phyloP scores from a whole-genome alignment of 2,329 filamentous ascomycete species.

The Hysterium pulicare region DNA sequence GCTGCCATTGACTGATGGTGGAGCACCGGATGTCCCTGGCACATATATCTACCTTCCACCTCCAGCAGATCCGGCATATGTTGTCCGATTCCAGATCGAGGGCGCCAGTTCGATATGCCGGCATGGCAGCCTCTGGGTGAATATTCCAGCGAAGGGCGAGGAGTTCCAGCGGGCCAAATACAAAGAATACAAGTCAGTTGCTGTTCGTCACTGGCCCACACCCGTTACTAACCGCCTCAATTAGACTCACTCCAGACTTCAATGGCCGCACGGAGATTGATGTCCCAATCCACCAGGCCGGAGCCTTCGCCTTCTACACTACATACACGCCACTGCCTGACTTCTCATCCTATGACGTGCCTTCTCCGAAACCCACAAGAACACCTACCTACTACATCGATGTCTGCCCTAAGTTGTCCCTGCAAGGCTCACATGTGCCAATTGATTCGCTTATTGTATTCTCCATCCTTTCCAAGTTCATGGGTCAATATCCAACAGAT shows the following conservation, averaged over 20 bases:
- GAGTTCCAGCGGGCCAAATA: conserved; percentile 77
- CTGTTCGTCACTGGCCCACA: conserved; percentile 1
- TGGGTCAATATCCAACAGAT: conserved; percentile 85
- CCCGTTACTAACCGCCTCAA: conserved; percentile 10
- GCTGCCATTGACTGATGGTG: conserved; percentile 86
- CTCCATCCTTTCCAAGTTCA: conserved; percentile 95
- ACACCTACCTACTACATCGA: conserved; percentile 89
- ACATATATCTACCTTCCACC: conserved; percentile 90
- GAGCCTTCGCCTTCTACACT: conserved; percentile 91
- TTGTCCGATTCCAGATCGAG: conserved; percentile 84
- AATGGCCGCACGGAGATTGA: conserved; percentile 88
- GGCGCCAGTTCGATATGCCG: conserved; percentile 94
- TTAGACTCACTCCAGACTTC: conserved; percentile 84
- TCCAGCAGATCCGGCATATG: conserved; percentile 67
- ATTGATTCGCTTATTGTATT: conserved; percentile 87
- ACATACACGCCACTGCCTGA: conserved; percentile 85
- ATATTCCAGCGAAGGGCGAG: conserved; percentile 75
- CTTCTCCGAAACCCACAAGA: conserved; percentile 56
- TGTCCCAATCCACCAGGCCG: conserved; percentile 75
- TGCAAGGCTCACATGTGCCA: conserved; percentile 72
- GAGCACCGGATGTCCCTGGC: conserved; percentile 82
- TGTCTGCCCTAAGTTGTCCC: conserved; percentile 75
- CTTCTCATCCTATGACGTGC: conserved; percentile 59
- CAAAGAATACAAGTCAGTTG: conserved; percentile 78
- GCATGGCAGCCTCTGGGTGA: conserved; percentile 93